Evolutionary conservation across 2,329 filamentous ascomycete species (phyloP).

Genomic region (Falciphora oryzae): DNA sequence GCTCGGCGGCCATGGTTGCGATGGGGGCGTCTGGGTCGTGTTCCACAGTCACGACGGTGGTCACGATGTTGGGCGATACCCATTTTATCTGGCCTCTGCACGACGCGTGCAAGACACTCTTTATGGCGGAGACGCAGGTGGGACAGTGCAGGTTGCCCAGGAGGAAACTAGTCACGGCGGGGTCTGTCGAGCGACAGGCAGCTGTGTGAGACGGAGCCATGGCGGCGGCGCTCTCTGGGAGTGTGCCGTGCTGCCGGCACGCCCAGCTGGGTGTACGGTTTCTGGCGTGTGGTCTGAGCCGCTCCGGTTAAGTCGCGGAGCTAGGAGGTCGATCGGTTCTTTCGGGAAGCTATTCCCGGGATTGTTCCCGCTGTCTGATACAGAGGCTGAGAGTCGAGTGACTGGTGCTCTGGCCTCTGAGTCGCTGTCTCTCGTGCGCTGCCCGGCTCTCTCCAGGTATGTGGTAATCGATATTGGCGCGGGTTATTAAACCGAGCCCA

Average conservation of each 20-base stretch:
- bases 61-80: conserved; percentile 66
- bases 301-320: too few species aligned
- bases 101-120: conserved; percentile 45
- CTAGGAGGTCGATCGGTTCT: neutral
- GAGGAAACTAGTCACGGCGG: conserved; percentile 54
- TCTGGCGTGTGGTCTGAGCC: neutral
- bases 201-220: conserved; percentile 21
- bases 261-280: neutral
- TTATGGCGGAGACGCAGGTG: conserved; percentile 64
- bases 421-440: too few species aligned
- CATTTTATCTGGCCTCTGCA: conserved; percentile 43
- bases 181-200: conserved; percentile 4
- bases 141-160: conserved; percentile 74
- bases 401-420: neutral
- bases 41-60: conserved; percentile 59
- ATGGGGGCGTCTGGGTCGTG: conserved; percentile 44
- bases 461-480: neutral
- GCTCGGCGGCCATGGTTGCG: conserved; percentile 35
- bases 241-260: neutral
- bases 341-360: neutral
- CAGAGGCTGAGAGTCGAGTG: neutral
- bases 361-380: neutral
- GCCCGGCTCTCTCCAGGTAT: neutral
- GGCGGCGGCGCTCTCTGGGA: neutral
- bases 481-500: neutral